These are phyloP conservation scores for Pyrus pyrifolia DNA, from an alignment of 306 rosid genomes.

Conservation along the genomic window DNA sequence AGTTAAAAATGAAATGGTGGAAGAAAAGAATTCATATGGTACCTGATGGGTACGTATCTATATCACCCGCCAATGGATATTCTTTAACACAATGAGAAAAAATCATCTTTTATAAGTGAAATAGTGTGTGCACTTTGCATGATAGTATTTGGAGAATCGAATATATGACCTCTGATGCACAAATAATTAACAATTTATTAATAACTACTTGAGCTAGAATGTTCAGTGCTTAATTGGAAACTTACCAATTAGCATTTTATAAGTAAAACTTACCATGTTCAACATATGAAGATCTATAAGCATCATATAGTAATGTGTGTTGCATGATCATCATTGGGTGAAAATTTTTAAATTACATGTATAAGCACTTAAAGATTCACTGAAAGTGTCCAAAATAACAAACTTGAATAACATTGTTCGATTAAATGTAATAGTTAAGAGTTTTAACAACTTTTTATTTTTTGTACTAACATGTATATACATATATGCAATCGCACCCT, in stretches of 20 bases:
- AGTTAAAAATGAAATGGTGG: not conserved
- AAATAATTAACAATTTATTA: too few species aligned
- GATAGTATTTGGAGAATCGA: too few species aligned
- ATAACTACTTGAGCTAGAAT: too few species aligned
- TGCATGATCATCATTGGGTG: too few species aligned
- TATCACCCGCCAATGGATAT: constrained; percentile 17
- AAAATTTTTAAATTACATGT: too few species aligned
- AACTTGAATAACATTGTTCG: not conserved
- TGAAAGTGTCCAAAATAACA: not conserved
- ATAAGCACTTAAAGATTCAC: too few species aligned
- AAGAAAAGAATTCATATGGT: not conserved
- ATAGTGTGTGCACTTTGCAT: not conserved
- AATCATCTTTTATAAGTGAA: too few species aligned
- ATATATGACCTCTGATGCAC: not conserved
- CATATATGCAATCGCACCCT: not conserved
- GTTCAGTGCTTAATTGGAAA: too few species aligned
- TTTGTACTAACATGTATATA: not conserved
- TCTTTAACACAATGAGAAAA: not conserved
- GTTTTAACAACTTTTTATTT: not conserved
- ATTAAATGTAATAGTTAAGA: not conserved
- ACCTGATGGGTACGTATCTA: not conserved
- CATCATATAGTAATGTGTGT: too few species aligned
- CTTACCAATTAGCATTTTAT: too few species aligned
- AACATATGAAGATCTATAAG: too few species aligned
- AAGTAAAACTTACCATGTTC: not conserved